These are phyloP conservation scores for Hypoxylon sp. DNA, from an alignment of 2,329 filamentous ascomycete species.

Conservation along the genomic window DNA sequence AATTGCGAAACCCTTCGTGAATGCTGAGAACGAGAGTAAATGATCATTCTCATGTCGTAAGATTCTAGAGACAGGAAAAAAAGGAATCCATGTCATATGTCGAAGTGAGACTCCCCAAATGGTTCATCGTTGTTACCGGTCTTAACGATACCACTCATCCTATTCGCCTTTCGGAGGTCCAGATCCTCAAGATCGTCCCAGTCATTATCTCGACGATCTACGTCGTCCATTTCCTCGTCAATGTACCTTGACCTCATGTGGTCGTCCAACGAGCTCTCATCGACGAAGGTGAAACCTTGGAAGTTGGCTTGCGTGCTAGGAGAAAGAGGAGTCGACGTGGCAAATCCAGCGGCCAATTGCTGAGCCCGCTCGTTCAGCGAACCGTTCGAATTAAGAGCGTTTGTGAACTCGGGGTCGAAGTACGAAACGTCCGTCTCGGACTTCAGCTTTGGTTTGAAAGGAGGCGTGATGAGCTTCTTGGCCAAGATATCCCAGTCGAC, in stretches of 20 bases:
- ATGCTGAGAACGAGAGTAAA: conserved; percentile 29
- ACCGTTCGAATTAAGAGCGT: conserved; percentile 84
- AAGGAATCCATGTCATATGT: conserved; percentile 58
- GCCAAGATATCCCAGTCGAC: conserved; percentile 89
- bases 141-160: conserved; percentile 71
- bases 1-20: conserved; percentile 33
- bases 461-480: conserved; percentile 92
- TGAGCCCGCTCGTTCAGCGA: conserved; percentile 93
- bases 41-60: conserved; percentile 20
- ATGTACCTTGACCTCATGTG: conserved; percentile 69
- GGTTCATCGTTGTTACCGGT: conserved; percentile 67
- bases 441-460: conserved; percentile 97
- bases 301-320: conserved; percentile 98
- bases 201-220: conserved; percentile 57
- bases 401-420: conserved; percentile 98
- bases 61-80: conserved; percentile 19
- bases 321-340: conserved; percentile 89
- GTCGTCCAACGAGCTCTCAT: conserved; percentile 92
- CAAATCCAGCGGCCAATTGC: conserved; percentile 83
- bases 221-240: conserved; percentile 69
- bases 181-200: conserved; percentile 68
- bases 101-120: conserved; percentile 66
- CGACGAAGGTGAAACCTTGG: conserved; percentile 98
- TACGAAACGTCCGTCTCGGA: conserved; percentile 96
- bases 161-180: conserved; percentile 61